Evolutionary conservation across 805 yeast genomes (phyloP).

Genomic region (Schwanniomyces pseudopolymorphus): DNA sequence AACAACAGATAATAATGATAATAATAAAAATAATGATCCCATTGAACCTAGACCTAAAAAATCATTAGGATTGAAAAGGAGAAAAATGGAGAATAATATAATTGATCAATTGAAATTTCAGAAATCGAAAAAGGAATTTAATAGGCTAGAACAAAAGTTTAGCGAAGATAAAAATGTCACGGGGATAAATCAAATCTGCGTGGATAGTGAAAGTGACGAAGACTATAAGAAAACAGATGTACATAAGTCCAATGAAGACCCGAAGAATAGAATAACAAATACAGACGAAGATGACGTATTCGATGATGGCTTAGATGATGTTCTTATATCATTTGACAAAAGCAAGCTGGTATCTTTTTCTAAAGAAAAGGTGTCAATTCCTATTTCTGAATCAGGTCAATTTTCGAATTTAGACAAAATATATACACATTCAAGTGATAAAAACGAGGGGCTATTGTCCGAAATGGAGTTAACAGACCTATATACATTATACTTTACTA

Average conservation of each 20-base stretch:
- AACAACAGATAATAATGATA: too few species aligned
- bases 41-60: neutral
- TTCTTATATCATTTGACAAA: conserved; percentile 11
- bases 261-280: neutral
- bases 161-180: neutral
- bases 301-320: conserved; percentile 23
- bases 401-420: neutral
- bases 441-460: conserved; percentile 41
- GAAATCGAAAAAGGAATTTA: neutral
- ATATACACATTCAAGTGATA: conserved; percentile 3
- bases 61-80: conserved; percentile 17
- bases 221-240: neutral
- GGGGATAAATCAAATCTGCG: neutral
- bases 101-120: conserved; percentile 14
- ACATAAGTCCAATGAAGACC: neutral
- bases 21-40: neutral
- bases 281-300: conserved; percentile 19
- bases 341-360: neutral
- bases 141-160: neutral
- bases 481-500: conserved; percentile 37
- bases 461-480: conserved; percentile 38
- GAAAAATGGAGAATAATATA: conserved; percentile 8
- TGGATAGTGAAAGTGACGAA: neutral
- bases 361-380: neutral
- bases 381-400: neutral